phyloP scores from a whole-genome alignment of 2,329 filamentous ascomycete species.

The Emergomyces africanus region DNA sequence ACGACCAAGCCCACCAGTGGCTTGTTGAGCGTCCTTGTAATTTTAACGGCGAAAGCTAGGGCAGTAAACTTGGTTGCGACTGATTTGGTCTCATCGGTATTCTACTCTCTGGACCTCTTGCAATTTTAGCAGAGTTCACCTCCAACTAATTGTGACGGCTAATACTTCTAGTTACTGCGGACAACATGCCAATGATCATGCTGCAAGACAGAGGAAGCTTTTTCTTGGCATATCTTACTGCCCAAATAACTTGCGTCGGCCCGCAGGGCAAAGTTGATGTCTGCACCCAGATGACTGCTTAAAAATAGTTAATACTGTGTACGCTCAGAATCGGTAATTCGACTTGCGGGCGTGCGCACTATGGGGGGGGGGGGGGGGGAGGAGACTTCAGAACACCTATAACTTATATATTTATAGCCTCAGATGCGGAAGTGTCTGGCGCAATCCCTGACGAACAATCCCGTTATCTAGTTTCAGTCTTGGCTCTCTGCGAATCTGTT shows the following conservation, averaged over 20 bases:
- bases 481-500: background rate
- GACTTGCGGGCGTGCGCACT: too few species aligned
- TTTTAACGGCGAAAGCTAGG: too few species aligned
- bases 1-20: too few species aligned
- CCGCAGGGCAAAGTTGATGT: background rate
- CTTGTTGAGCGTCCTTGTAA: too few species aligned
- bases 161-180: too few species aligned
- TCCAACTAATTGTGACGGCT: background rate
- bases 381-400: background rate
- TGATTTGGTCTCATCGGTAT: background rate
- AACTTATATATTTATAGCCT: background rate
- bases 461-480: background rate
- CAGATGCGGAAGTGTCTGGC: background rate
- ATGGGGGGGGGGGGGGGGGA: too few species aligned
- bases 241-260: background rate
- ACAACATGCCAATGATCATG: background rate
- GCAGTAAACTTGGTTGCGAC: too few species aligned
- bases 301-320: background rate
- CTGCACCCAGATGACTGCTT: background rate
- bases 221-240: background rate
- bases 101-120: background rate
- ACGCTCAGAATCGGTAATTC: background rate
- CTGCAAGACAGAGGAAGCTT: background rate
- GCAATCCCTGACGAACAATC: background rate
- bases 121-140: background rate